phyloP scores from a whole-genome alignment of 495 filamentous ascomycete genomes.

The Penicillium psychrofluorescens region DNA sequence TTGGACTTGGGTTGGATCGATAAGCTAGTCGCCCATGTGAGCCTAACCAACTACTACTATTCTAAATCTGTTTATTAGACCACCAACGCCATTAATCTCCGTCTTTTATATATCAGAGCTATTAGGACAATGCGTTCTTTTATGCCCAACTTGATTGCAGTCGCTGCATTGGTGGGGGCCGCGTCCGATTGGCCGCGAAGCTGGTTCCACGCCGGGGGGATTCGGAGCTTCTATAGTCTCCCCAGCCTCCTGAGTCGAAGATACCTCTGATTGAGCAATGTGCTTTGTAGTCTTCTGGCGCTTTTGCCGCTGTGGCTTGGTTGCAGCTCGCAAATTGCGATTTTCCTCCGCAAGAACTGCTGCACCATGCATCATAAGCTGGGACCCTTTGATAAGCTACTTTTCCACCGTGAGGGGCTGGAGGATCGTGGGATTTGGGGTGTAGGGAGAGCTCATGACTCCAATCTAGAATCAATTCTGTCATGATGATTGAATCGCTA shows the following conservation, averaged over 20 bases:
- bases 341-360: neutral
- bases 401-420: too few species aligned
- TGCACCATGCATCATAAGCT: neutral
- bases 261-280: neutral
- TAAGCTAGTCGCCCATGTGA: too few species aligned
- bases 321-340: neutral
- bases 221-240: neutral
- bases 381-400: conserved; percentile 1
- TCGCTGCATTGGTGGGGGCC: neutral
- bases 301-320: neutral
- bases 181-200: neutral
- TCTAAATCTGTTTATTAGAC: too few species aligned
- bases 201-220: neutral
- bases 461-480: too few species aligned
- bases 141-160: neutral
- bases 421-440: too few species aligned
- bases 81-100: too few species aligned
- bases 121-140: neutral
- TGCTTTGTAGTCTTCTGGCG: neutral
- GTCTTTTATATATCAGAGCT: too few species aligned
- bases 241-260: neutral
- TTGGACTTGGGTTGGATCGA: too few species aligned
- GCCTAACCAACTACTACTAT: too few species aligned
- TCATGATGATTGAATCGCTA: too few species aligned
- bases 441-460: too few species aligned